Base-by-base conservation (phyloP, 768 basidiomycete species). In the Psilocybe subaeruginosa region DNA sequence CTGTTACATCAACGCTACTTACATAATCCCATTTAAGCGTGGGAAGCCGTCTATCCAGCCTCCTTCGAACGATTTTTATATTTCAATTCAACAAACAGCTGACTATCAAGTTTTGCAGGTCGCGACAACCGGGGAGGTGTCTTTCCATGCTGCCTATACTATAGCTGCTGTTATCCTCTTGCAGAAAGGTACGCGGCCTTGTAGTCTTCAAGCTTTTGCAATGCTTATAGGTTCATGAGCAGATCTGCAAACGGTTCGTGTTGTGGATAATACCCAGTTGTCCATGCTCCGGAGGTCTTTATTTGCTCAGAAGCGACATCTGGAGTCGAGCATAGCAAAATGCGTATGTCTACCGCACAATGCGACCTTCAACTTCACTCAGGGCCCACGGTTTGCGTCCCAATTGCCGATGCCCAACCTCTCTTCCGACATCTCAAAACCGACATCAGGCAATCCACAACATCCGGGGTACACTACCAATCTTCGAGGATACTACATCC, bases 271-370 rank as follows among this genome's bases (percentile, higher is more conserved):
- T 69, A 63, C 65, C 80, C 80, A 80, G 79, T 82, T 85, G 86
- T 86, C 85, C 85, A 91, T 91, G 89, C 88, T 86, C 76, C 85
- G 82, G 85, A 84, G 83, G 77, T 81, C 77, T 70, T 74, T 80
- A 70, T 77, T 81, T 76, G 75, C 80, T 74, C 79, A 76, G 77
- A 84, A 82, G 76, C 81, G 76, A 74, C 79, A 80, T 76, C 73
- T 84, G 73, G 77, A 81, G 66, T 78, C 76, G 68, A 19, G 70
- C 68, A 64, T 69, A 43, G 54, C 60, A 55, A 59, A 56, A 68
- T 23, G 23, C 23, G 60, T 55, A 52, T 61, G 48, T 54, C 49
- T 62, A 39, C 45, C 53, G 49, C 59, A 47, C 60, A 55, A 33
- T 57, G 48, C 53, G 56, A 50, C 62, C 31, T 59, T 51, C 55